These are phyloP conservation scores for Suillus weaverae DNA, from an alignment of 768 basidiomycete genomes.

Conservation along the genomic window DNA sequence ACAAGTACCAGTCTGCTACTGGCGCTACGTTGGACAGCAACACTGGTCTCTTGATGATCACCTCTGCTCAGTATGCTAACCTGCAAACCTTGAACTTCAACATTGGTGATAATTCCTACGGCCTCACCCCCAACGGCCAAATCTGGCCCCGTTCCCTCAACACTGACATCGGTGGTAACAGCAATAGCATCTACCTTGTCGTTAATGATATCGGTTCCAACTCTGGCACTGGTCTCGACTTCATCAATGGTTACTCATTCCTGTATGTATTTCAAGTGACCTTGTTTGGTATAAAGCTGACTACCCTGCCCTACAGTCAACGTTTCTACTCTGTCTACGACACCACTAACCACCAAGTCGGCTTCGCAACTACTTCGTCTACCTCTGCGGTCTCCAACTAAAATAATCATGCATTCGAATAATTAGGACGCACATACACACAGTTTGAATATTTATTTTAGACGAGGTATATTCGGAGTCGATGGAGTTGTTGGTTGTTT, in stretches of 20 bases:
- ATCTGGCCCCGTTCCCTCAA: slow-evolving; percentile 37
- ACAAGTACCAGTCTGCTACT: slow-evolving; percentile 22
- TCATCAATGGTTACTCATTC: slow-evolving; percentile 24
- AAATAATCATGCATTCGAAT: neutral
- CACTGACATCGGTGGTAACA: slow-evolving; percentile 26
- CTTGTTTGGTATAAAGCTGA: neutral
- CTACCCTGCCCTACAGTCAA: slow-evolving; percentile 17
- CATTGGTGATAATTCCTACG: slow-evolving; percentile 21
- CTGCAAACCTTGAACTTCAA: slow-evolving; percentile 29
- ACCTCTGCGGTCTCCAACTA: slow-evolving; percentile 20
- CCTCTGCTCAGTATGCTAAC: slow-evolving; percentile 23
- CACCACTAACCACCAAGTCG: slow-evolving; percentile 35
- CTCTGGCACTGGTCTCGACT: slow-evolving; percentile 23
- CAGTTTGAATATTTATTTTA: neutral
- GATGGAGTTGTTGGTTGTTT: neutral
- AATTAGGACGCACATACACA: neutral
- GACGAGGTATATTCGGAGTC: neutral
- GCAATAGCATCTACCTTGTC: slow-evolving; percentile 29
- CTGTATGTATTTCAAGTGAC: slow-evolving; percentile 12
- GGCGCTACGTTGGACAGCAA: slow-evolving; percentile 25
- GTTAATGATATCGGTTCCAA: slow-evolving; percentile 21
- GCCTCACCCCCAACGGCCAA: slow-evolving; percentile 29
- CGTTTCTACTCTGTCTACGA: slow-evolving; percentile 42
- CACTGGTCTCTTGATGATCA: slow-evolving; percentile 33
- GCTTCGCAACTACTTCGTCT: slow-evolving; percentile 38